phyloP scores from a whole-genome alignment of 495 filamentous ascomycete genomes.

The Tirmania nivea region DNA sequence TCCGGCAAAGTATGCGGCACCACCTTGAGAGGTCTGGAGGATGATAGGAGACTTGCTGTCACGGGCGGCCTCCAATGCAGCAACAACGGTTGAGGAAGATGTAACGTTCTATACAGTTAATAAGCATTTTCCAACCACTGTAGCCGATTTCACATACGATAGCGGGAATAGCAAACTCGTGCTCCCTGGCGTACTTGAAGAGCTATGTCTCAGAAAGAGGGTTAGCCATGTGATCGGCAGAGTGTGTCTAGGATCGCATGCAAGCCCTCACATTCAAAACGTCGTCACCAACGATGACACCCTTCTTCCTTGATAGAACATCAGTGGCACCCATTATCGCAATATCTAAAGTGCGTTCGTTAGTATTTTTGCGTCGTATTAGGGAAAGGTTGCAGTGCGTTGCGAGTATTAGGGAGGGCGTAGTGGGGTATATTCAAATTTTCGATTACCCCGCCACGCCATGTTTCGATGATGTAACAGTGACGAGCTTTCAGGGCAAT shows the following conservation, averaged over 20 bases:
- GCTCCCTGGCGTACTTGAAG: conserved; percentile 68
- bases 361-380: too few species aligned
- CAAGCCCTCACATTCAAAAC: conserved; percentile 29
- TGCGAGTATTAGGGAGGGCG: background rate
- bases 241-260: background rate
- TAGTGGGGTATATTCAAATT: background rate
- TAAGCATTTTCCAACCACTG: background rate
- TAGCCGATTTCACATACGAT: conserved; percentile 38
- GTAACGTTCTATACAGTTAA: conserved; percentile 47
- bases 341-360: too few species aligned
- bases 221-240: background rate
- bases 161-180: conserved; percentile 73
- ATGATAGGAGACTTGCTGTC: conserved; percentile 75
- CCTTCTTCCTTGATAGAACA: conserved; percentile 51
- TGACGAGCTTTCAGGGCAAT: too few species aligned
- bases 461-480: too few species aligned
- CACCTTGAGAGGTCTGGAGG: conserved; percentile 80
- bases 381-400: too few species aligned
- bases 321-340: conserved; percentile 41
- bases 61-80: conserved; percentile 77
- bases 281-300: conserved; percentile 76
- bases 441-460: background rate
- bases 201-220: conserved; percentile 25
- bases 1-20: conserved; percentile 83
- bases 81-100: conserved; percentile 71